Percentiles rank a stretch among this genome's conserved stretches.
Evolutionary conservation across 495 filamentous ascomycete genomes (phyloP).

Genomic region (Tirmania nivea): DNA sequence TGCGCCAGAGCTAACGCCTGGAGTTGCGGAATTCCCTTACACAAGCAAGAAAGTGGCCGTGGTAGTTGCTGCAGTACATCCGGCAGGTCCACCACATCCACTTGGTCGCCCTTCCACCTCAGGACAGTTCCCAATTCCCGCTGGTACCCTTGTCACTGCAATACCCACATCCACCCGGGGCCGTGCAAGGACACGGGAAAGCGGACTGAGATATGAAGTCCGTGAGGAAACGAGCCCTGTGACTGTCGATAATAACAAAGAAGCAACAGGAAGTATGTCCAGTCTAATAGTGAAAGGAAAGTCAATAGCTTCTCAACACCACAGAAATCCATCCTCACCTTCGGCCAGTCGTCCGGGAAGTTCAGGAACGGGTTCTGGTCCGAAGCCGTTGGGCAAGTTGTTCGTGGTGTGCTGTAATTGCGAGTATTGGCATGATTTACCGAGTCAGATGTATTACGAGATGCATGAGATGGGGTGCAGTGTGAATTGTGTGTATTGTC

Average conservation of each 20-base stretch:
- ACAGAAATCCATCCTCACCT: too few species aligned
- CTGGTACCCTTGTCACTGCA: not conserved
- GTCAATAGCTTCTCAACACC: too few species aligned
- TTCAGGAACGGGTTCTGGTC: too few species aligned
- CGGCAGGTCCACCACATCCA: not conserved
- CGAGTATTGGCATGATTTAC: not conserved
- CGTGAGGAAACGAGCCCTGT: not conserved
- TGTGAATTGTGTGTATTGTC: not conserved
- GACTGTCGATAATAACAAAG: not conserved
- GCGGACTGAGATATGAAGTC: not conserved
- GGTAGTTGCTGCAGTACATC: not conserved
- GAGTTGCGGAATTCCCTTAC: not conserved
- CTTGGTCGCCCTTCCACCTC: too few species aligned
- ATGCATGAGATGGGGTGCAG: not conserved
- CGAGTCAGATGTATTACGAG: not conserved
- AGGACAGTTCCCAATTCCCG: too few species aligned
- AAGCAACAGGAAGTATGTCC: too few species aligned
- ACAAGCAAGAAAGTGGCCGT: not conserved
- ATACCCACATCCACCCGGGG: not conserved
- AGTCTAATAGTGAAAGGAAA: too few species aligned
- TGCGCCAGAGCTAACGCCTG: not conserved
- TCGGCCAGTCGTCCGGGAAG: too few species aligned
- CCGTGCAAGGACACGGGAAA: not conserved
- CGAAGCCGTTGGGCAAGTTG: not conserved
- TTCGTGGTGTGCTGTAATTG: not conserved